Evolutionary conservation across 148 eudicot genomes (phyloP).

Genomic region (Salicornia ramosissima): DNA sequence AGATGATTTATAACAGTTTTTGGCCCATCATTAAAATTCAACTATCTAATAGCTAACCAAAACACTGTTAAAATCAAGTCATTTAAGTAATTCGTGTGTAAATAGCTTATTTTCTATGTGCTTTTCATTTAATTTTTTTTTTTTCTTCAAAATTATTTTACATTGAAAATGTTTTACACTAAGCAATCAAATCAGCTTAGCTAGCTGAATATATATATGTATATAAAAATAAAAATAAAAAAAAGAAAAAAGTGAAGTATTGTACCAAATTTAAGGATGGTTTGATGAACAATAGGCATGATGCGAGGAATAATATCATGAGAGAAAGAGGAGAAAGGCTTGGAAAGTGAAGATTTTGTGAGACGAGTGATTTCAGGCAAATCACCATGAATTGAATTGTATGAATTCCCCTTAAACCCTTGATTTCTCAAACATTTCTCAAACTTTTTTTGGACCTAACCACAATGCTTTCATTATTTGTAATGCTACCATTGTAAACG

Average conservation of each 20-base stretch:
- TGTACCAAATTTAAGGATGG: background rate
- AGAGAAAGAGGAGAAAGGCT: background rate
- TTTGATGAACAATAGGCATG: constrained; percentile 1
- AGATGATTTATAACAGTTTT: too few species aligned
- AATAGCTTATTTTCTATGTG: too few species aligned
- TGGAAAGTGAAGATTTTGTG: background rate
- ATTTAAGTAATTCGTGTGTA: too few species aligned
- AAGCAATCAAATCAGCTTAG: too few species aligned
- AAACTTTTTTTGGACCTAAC: background rate
- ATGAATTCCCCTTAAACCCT: background rate
- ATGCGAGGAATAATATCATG: constrained; percentile 3
- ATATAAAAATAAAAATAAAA: too few species aligned
- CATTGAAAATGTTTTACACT: too few species aligned
- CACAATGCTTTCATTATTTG: background rate
- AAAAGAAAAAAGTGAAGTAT: background rate
- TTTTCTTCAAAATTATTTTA: too few species aligned
- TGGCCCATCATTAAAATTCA: too few species aligned
- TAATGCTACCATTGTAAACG: background rate
- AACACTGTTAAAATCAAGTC: too few species aligned
- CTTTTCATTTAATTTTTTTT: too few species aligned
- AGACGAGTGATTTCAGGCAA: background rate
- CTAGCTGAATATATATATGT: too few species aligned
- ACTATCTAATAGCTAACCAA: too few species aligned
- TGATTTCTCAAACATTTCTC: background rate
- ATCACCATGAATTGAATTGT: background rate